Conservation (phyloP, 1,284 basidiomycete species). For the Leccinum pachyderme region DNA sequence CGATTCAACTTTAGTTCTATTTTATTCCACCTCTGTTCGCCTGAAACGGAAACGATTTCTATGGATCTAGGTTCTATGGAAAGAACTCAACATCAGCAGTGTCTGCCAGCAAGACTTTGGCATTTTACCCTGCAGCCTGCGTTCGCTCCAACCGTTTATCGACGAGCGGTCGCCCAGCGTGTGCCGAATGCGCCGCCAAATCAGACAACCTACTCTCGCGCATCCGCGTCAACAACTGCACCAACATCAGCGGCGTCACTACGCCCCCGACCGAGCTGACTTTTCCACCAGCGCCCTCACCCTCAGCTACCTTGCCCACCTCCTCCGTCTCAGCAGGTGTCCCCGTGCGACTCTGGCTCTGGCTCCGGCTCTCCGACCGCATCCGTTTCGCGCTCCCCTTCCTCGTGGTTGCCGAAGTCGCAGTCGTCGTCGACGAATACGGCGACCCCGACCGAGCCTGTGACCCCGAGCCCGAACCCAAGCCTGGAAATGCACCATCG, state of each 20-base stretch:
- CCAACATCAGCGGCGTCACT: slow-evolving; percentile 55
- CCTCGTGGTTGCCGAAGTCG: background rate
- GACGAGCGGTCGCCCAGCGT: slow-evolving; percentile 44
- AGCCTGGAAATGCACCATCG: slow-evolving; percentile 18
- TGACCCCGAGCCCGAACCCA: background rate
- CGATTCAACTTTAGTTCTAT: too few relatives aligned
- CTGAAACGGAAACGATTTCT: too few relatives aligned
- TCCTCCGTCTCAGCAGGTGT: slow-evolving; percentile 22
- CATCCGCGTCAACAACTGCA: slow-evolving; percentile 61
- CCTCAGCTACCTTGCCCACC: slow-evolving; percentile 10
- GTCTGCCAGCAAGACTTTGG: background rate
- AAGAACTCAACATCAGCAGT: too few relatives aligned
- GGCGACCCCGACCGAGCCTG: slow-evolving; percentile 13
- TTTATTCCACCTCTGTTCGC: too few relatives aligned
- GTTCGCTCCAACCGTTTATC: slow-evolving; percentile 71
- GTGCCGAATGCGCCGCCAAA: slow-evolving; percentile 48
- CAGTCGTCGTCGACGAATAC: slow-evolving; percentile 17
- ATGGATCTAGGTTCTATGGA: too few relatives aligned
- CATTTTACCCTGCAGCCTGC: slow-evolving; percentile 52
- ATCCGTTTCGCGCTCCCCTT: slow-evolving; percentile 21
- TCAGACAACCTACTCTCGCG: slow-evolving; percentile 65
- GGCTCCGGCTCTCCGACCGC: slow-evolving; percentile 23
- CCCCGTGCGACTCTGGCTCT: slow-evolving; percentile 21
- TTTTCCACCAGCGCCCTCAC: background rate
- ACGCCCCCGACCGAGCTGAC: slow-evolving; percentile 10